A percentile compares a stretch with the other conserved stretches of the same genome.
Evolutionary conservation across 2,329 filamentous ascomycete species (phyloP).

Genomic region (Magnaporthiopsis poae): DNA sequence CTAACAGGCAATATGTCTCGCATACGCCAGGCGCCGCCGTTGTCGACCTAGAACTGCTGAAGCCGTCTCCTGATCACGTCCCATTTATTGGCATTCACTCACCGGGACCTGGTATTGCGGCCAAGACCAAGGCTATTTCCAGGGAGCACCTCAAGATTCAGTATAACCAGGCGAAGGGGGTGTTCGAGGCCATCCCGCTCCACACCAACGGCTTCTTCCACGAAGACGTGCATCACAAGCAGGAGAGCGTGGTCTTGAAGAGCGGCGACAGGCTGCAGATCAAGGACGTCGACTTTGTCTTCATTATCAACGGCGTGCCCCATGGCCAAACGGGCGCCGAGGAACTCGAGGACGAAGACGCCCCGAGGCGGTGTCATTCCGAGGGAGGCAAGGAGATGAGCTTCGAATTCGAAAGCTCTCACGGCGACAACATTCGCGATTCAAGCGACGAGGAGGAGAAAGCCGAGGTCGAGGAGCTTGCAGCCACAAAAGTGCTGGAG

Average conservation of each 20-base stretch:
- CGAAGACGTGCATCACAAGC: constrained; percentile 48
- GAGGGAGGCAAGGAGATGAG: constrained; percentile 61
- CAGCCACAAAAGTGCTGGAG: constrained; percentile 8
- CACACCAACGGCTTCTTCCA: constrained; percentile 61
- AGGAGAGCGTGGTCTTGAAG: constrained; percentile 44
- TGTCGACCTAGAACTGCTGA: constrained; percentile 49
- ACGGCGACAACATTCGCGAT: constrained; percentile 46
- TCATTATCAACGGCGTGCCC: constrained; percentile 57
- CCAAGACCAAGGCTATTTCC: constrained; percentile 62
- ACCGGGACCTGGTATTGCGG: constrained; percentile 49
- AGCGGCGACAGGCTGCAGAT: constrained; percentile 62
- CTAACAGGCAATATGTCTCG: constrained; percentile 48
- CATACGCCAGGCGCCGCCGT: constrained; percentile 50
- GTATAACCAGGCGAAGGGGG: constrained; percentile 52
- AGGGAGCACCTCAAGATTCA: constrained; percentile 63
- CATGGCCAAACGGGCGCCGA: constrained; percentile 49
- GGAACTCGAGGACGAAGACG: constrained; percentile 44
- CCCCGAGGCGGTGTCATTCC: constrained; percentile 37
- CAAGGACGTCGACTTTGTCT: constrained; percentile 58
- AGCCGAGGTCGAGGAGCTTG: constrained; percentile 15
- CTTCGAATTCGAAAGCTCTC: constrained; percentile 58
- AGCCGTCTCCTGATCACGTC: constrained; percentile 51
- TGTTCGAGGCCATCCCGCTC: constrained; percentile 55
- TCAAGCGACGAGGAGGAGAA: constrained; percentile 40
- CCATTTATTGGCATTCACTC: constrained; percentile 66